Evolutionary conservation across 2,329 filamentous ascomycete genomes (phyloP).

Genomic region (Ascosphaera apis): DNA sequence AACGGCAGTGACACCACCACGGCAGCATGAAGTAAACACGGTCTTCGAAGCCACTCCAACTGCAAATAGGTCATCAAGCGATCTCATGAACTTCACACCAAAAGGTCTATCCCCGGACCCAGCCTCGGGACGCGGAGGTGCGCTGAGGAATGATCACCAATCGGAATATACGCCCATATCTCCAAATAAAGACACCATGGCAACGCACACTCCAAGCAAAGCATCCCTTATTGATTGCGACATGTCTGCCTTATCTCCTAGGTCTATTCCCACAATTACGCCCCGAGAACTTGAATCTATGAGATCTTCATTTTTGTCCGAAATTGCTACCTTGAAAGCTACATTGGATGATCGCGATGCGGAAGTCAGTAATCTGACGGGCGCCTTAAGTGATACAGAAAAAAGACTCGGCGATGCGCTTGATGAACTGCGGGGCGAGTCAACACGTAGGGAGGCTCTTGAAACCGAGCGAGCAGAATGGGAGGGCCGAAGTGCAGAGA

Average conservation of each 20-base stretch:
- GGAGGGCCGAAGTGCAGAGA: slow-evolving; percentile 66
- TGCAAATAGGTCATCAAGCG: no score
- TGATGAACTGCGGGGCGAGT: slow-evolving; percentile 62
- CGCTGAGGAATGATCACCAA: no score
- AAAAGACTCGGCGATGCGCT: slow-evolving; percentile 69
- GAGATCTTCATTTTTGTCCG: slow-evolving; percentile 73
- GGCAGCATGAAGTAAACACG: no score
- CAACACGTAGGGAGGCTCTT: slow-evolving; percentile 44
- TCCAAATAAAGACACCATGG: no score
- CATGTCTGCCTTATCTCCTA: slow-evolving; percentile 77
- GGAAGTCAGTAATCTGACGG: slow-evolving; percentile 68
- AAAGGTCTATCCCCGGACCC: no score
- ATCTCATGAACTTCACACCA: no score
- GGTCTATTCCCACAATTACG: slow-evolving; percentile 74
- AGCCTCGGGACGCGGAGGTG: no score
- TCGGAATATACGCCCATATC: no score
- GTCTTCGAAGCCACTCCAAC: no score
- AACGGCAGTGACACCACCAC: no score
- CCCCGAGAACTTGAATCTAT: slow-evolving; percentile 79
- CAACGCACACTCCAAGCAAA: no score
- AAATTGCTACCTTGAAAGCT: slow-evolving; percentile 85
- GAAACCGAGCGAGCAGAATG: slow-evolving; percentile 56
- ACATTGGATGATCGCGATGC: slow-evolving; percentile 83
- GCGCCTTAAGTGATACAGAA: slow-evolving; percentile 73
- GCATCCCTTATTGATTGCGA: slow-evolving; percentile 70